Evolutionary conservation across 148 eudicot genomes (phyloP).

Genomic region (Rhododendron ferrugineum): DNA sequence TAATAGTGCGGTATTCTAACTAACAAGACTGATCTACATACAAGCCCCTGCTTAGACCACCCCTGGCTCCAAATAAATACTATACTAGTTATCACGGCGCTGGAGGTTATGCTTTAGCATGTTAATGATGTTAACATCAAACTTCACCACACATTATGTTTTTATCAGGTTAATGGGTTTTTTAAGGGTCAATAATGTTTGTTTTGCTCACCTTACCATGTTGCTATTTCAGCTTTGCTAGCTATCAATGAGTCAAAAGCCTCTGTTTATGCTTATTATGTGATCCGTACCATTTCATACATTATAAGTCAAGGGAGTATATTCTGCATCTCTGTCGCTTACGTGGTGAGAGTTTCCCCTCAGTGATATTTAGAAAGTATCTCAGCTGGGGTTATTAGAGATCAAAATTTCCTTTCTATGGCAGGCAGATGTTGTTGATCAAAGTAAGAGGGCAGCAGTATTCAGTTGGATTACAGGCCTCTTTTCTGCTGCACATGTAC

Average conservation of each 20-base stretch:
- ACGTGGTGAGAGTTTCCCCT: constrained; percentile 57
- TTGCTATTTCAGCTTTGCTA: constrained; percentile 54
- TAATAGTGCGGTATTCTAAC: neutral
- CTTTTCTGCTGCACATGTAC: constrained; percentile 71
- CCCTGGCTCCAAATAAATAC: neutral
- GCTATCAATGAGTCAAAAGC: constrained; percentile 55
- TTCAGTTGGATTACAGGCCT: constrained; percentile 90
- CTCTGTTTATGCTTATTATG: constrained; percentile 74
- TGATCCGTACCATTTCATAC: constrained; percentile 63
- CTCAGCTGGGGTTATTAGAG: neutral
- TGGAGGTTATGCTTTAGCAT: neutral
- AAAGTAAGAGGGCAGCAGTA: constrained; percentile 60
- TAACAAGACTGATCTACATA: neutral
- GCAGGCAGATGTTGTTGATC: constrained; percentile 79
- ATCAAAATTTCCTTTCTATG: neutral
- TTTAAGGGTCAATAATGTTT: neutral
- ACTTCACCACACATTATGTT: too few relatives aligned
- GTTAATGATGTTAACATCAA: neutral
- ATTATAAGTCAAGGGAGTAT: constrained; percentile 90
- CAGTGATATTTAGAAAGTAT: neutral
- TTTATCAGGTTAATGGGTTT: neutral
- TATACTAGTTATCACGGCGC: neutral
- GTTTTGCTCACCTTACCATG: constrained; percentile 3
- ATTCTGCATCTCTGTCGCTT: constrained; percentile 86
- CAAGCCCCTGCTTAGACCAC: neutral